Conservation (phyloP, 306 rosid species). For the Clitoria ternatea region DNA sequence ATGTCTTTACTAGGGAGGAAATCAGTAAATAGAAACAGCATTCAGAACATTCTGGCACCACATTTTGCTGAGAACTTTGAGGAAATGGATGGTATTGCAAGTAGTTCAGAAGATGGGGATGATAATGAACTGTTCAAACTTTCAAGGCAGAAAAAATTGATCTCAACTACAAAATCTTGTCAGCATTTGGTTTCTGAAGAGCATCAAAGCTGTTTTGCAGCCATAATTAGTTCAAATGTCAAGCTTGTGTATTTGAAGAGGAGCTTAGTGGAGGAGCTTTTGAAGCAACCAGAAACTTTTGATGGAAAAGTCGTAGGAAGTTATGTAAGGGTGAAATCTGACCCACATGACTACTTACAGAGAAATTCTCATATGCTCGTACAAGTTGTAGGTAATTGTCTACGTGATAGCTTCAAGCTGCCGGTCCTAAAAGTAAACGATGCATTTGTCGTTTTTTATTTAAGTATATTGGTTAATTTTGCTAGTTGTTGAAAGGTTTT, state of each 20-base stretch:
- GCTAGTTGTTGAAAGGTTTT: background rate
- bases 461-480: slow-evolving; percentile 4
- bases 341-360: slow-evolving; percentile 64
- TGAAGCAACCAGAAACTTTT: slow-evolving; percentile 47
- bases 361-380: slow-evolving; percentile 55
- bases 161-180: slow-evolving; percentile 20
- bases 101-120: slow-evolving; percentile 41
- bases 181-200: slow-evolving; percentile 25
- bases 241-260: slow-evolving; percentile 68
- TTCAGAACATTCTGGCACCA: slow-evolving; percentile 40
- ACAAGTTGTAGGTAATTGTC: slow-evolving; percentile 64
- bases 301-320: slow-evolving; percentile 61
- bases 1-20: slow-evolving; percentile 51
- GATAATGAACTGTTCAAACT: slow-evolving; percentile 12
- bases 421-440: background rate
- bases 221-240: slow-evolving; percentile 51
- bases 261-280: slow-evolving; percentile 61
- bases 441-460: background rate
- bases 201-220: slow-evolving; percentile 44
- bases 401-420: background rate
- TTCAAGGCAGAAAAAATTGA: slow-evolving; percentile 32
- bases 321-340: slow-evolving; percentile 60
- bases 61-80: slow-evolving; percentile 66
- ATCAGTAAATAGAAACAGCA: slow-evolving; percentile 41
- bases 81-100: slow-evolving; percentile 35